phyloP scores from a whole-genome alignment of 352 stramenopile species.

The Globisporangium parvum region DNA sequence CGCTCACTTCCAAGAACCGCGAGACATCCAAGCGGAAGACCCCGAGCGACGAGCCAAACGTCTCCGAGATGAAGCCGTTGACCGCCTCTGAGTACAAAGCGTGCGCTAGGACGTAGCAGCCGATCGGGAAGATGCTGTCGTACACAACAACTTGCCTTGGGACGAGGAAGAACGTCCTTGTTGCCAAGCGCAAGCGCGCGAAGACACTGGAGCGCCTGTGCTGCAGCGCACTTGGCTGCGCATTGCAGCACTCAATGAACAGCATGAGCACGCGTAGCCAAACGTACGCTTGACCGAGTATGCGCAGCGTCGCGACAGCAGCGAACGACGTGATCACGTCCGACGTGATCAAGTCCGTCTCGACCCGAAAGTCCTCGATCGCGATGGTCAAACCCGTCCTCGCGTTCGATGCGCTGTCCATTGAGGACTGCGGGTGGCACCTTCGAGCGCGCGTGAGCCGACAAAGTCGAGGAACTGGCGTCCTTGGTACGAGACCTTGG shows the following conservation, averaged over 20 bases:
- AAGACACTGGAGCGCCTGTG: background rate
- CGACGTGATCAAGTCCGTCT: constrained; percentile 1
- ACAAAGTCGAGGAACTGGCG: constrained; percentile 13
- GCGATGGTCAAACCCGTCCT: background rate
- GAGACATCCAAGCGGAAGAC: constrained; percentile 5
- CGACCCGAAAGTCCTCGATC: constrained; percentile 13
- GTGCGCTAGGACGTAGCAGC: constrained; percentile 25
- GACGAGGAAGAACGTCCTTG: constrained; percentile 19
- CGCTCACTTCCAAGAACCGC: constrained; percentile 11
- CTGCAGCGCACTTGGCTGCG: background rate
- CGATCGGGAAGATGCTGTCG: constrained; percentile 22
- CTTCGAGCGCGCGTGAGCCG: constrained; percentile 1
- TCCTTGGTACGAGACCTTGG: background rate
- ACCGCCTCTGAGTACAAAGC: constrained; percentile 16
- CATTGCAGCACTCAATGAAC: constrained; percentile 9
- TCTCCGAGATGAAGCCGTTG: constrained; percentile 15
- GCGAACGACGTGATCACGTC: constrained; percentile 3
- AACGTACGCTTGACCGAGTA: constrained; percentile 13
- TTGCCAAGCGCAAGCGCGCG: background rate
- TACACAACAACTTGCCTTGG: constrained; percentile 29
- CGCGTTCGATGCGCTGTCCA: background rate
- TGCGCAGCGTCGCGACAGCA: background rate
- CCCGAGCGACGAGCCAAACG: constrained; percentile 14
- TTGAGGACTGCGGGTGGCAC: background rate
- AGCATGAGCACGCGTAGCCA: constrained; percentile 7